Evolutionary conservation across 352 stramenopile genomes (phyloP), one percentile per base, ranked within the genome.

Genomic region (Globisporangium emineosum): DNA sequence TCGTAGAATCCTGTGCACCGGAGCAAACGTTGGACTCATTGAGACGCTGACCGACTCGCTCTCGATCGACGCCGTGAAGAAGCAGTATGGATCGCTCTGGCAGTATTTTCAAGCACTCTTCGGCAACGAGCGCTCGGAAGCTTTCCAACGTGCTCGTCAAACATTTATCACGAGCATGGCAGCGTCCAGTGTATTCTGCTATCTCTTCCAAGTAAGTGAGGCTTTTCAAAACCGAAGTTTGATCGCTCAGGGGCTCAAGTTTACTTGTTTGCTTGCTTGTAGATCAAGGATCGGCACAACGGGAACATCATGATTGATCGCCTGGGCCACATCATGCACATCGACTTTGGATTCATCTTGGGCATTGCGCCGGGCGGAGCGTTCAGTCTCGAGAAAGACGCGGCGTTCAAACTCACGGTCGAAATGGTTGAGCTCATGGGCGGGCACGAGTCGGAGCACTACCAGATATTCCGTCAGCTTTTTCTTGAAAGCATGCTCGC

Each of bases 281-380:
- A 69, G 58, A 77, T 98, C 62, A 98, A 98, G 63, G 96, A 99
- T 71, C 78, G 93, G 3, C 96, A 99, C 81, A 99, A 99, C 70
- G 96, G 94, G 9, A 98, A 98, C 72, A 97, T 98, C 56, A 96
- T 98, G 81, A 87, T 98, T 37, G 92, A 98, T 67, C 88, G 73
- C 23, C 61, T 79, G 37, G 94, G 95, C 8, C 90, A 96, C 72
- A 69, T 99, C 12, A 91, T 98, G 61, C 92, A 98, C 77, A 99
- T 99, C 69, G 96, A 99, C 72, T 99, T 98, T 79, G 96, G 96
- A 12, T 99, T 99, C 76, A 90, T 98, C 37, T 87, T 99, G 57
- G 91, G 92, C 42, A 97, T 94, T 77, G 93, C 86, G 21, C 94
- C 95, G 12, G 96, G 94, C 57, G 93, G 97, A 43, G 86, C 96